Base-by-base conservation (phyloP, 257 asterid genomes). In the Dorcoceras hygrometricum region DNA sequence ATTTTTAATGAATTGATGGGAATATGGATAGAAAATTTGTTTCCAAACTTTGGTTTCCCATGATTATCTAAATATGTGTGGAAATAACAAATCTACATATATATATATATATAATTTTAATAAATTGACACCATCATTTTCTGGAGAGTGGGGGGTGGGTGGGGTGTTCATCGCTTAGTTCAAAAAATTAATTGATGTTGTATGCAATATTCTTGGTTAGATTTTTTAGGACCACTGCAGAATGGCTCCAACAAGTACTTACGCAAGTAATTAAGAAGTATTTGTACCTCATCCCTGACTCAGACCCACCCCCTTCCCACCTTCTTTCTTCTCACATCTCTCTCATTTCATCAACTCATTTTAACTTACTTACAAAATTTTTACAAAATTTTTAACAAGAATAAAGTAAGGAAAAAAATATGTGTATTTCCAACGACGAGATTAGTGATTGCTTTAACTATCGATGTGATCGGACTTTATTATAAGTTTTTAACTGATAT, bases 161-260 rank as follows among this genome's bases (percentile, higher is more conserved):
- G n/a, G n/a, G n/a, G n/a, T n/a, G n/a, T n/a, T 8, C 7, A 14
- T 43, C 19, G 4, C 51, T 14, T 43, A 12, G 51, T 43, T 43
- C 51, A 14, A 43, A 16, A 46, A 46, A 4, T 46, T 58, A 65
- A 61, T 62, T 57, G 72, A 72, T 68, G 81, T 75, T 60, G 69
- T 50, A 24, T 54, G 54, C 16, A 28, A 29, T 64, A 32, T 32
- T 23, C 65, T 28, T 50, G 51, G 70, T 57, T 51, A 54, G 72
- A 29, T 59, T 50, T 65, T 53, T 12, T 46, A 59, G 86, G 83
- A 78, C 86, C 81, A 81, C 82, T 39, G 68, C 69, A 65, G 76
- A 65, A 77, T 56, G 80, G 43, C 7, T 74, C 67, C 75, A 71
- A 73, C 54, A 36, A 25, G 48, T 28, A 66, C 57, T 60, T 23